phyloP scores from a whole-genome alignment of 352 stramenopile genomes.

The Phytopythium boreale region DNA sequence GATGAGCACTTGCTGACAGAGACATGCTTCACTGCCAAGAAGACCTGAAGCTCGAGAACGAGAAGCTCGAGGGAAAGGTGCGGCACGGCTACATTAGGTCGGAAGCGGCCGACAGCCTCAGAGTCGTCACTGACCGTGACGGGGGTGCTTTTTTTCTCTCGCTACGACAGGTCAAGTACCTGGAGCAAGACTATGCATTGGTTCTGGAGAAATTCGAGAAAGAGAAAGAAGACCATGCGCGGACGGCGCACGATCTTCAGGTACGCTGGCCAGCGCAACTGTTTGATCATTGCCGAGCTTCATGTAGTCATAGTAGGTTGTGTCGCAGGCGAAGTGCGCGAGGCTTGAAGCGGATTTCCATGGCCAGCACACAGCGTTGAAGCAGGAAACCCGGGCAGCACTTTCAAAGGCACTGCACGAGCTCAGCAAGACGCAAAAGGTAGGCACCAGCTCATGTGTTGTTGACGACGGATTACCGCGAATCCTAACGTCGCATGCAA shows the following conservation, averaged over 20 bases:
- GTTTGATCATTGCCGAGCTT: background rate
- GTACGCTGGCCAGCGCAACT: slow-evolving; percentile 10
- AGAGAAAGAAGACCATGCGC: slow-evolving; percentile 50
- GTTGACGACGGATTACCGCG: background rate
- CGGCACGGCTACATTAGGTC: background rate
- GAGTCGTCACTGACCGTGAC: background rate
- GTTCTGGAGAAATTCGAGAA: slow-evolving; percentile 56
- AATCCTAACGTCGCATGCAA: background rate
- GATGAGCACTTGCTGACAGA: slow-evolving; percentile 10
- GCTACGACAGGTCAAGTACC: slow-evolving; percentile 50
- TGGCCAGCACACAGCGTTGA: slow-evolving; percentile 30
- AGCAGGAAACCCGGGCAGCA: slow-evolving; percentile 48
- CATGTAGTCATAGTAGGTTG: background rate
- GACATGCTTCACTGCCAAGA: slow-evolving; percentile 65
- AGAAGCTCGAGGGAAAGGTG: slow-evolving; percentile 68
- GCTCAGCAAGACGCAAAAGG: slow-evolving; percentile 63
- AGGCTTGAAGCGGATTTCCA: slow-evolving; percentile 39
- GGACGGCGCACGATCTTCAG: slow-evolving; percentile 40
- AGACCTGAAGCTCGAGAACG: slow-evolving; percentile 62
- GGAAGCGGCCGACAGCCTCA: background rate
- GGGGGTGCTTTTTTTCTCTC: background rate
- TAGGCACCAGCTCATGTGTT: slow-evolving; percentile 5
- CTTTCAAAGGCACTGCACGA: slow-evolving; percentile 63
- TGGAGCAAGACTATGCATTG: slow-evolving; percentile 57
- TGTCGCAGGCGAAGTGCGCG: slow-evolving; percentile 35